Conservation (phyloP, 176 grass and related monocot genomes). For the Oryza coarctata region DNA sequence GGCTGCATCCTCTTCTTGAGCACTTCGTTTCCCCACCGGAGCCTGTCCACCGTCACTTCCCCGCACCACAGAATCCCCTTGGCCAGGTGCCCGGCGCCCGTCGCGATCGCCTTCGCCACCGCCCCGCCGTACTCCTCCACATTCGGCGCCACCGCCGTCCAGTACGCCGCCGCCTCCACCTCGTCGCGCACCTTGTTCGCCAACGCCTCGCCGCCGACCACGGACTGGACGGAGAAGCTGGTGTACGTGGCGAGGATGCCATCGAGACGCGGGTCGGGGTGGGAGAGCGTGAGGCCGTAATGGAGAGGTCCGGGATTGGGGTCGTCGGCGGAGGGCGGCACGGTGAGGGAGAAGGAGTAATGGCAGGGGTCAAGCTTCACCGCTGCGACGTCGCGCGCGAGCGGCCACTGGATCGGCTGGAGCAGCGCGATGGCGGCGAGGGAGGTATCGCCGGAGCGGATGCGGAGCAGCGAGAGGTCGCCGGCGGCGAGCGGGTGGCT, state of each 20-base stretch:
- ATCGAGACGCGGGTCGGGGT: slow-evolving; percentile 52
- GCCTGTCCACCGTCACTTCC: slow-evolving; percentile 67
- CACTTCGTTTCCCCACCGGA: slow-evolving; percentile 71
- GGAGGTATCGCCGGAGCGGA: slow-evolving; percentile 57
- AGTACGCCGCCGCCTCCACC: slow-evolving; percentile 73
- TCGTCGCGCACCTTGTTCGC: slow-evolving; percentile 46
- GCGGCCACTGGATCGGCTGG: slow-evolving; percentile 61
- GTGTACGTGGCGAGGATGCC: slow-evolving; percentile 40
- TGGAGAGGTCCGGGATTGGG: slow-evolving; percentile 50
- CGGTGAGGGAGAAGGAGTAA: slow-evolving; percentile 76
- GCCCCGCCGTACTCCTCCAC: slow-evolving; percentile 76
- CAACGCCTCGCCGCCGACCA: slow-evolving; percentile 32
- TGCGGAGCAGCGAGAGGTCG: slow-evolving; percentile 58
- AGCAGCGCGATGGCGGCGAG: slow-evolving; percentile 61
- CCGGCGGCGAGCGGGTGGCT: slow-evolving; percentile 75
- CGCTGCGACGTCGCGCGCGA: slow-evolving; percentile 60
- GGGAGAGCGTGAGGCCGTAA: slow-evolving; percentile 69
- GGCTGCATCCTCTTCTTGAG: slow-evolving; percentile 67
- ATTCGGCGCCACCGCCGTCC: slow-evolving; percentile 79
- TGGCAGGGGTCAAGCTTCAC: slow-evolving; percentile 78
- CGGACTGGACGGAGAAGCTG: slow-evolving; percentile 68
- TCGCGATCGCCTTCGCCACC: slow-evolving; percentile 57
- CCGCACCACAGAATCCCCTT: slow-evolving; percentile 85
- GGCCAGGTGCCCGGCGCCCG: slow-evolving; percentile 53
- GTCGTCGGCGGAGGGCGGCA: slow-evolving; percentile 51